Percentiles rank a stretch among this genome's conserved stretches.
Conservation (phyloP, 129 eudicot species). For the Artemisia tridentata region DNA sequence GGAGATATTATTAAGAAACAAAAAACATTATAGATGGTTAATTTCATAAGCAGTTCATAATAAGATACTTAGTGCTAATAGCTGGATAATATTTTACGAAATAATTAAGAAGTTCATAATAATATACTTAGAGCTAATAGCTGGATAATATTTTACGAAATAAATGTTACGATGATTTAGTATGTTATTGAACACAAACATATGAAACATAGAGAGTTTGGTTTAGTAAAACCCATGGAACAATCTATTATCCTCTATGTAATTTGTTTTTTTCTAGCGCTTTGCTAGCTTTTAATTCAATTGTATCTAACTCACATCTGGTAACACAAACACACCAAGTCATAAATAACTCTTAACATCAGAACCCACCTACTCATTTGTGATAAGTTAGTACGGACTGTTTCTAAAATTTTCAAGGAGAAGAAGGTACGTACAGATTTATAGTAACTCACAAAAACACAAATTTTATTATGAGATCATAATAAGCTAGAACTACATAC, state of each 20-base stretch:
- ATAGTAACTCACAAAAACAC: neutral
- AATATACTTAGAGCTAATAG: neutral
- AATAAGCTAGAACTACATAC: too few species aligned
- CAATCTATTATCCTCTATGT: neutral
- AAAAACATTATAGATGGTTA: too few species aligned
- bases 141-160: too few species aligned
- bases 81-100: too few species aligned
- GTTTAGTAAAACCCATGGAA: too few species aligned
- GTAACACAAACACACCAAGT: conserved; percentile 11
- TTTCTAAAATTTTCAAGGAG: conserved; percentile 9
- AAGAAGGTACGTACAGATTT: conserved; percentile 1
- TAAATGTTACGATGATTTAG: too few species aligned
- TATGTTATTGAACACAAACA: neutral
- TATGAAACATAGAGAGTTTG: neutral
- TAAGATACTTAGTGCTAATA: neutral
- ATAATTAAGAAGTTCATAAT: neutral
- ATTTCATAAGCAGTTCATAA: neutral
- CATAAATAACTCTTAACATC: conserved; percentile 4
- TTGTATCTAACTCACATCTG: neutral
- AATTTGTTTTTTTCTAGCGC: neutral
- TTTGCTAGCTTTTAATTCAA: neutral
- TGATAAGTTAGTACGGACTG: conserved; percentile 14
- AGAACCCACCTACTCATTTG: conserved; percentile 1
- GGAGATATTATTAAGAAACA: too few species aligned
- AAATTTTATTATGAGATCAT: too few species aligned